Evolutionary conservation across 2,329 filamentous ascomycete species (phyloP).

Genomic region (Aureobasidium uvarum): DNA sequence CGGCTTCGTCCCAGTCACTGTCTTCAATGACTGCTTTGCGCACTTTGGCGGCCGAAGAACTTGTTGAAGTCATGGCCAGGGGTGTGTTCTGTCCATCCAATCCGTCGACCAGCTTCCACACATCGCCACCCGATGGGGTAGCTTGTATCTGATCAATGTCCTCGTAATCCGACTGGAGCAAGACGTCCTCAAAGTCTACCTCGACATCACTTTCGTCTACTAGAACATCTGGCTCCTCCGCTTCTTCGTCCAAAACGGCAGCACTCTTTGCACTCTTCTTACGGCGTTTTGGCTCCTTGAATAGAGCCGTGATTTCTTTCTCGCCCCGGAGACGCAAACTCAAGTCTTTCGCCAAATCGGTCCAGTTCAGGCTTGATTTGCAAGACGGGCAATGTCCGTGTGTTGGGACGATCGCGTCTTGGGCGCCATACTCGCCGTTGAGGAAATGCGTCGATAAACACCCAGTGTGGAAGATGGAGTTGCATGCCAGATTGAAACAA

Average conservation of each 20-base stretch:
- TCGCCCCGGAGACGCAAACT: slow-evolving; percentile 68
- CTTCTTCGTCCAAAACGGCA: background rate
- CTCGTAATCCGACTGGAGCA: slow-evolving; percentile 18
- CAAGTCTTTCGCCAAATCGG: slow-evolving; percentile 76
- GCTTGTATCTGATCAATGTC: slow-evolving; percentile 17
- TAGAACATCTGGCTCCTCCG: slow-evolving; percentile 16
- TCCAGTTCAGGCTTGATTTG: slow-evolving; percentile 63
- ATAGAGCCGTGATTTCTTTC: slow-evolving; percentile 67
- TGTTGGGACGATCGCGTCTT: slow-evolving; percentile 61
- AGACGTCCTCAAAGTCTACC: slow-evolving; percentile 19
- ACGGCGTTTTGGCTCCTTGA: slow-evolving; percentile 53
- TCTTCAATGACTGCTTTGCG: slow-evolving; percentile 49
- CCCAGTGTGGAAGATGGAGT: slow-evolving; percentile 52
- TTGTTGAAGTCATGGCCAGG: background rate
- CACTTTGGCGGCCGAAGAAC: background rate
- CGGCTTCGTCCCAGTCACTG: slow-evolving; percentile 54
- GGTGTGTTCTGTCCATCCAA: slow-evolving; percentile 29
- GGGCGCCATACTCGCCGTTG: slow-evolving; percentile 39
- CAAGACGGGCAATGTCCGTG: slow-evolving; percentile 72
- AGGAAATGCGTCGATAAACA: slow-evolving; percentile 57
- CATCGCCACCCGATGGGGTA: background rate
- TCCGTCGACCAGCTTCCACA: slow-evolving; percentile 20
- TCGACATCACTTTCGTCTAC: background rate
- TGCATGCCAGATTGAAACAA: slow-evolving; percentile 53
- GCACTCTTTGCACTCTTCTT: slow-evolving; percentile 30